Base-by-base conservation (phyloP, 1,139 yeast genomes). In the Blastobotrys capitulatus region DNA sequence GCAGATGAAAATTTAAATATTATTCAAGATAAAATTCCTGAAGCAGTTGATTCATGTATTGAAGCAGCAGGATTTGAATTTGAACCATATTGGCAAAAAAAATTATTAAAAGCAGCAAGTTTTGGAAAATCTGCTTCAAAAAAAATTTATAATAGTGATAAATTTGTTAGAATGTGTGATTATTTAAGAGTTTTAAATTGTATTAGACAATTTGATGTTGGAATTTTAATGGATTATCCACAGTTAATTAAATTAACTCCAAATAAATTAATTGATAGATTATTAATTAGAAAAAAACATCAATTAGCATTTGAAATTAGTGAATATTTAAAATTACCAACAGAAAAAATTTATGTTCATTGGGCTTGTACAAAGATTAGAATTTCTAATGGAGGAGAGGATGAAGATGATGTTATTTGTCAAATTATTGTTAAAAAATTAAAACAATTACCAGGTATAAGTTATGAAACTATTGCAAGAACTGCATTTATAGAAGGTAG, bases 401-500 rank as follows among this genome's bases (percentile, higher is more conserved):
- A n/a, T 5, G 78, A 77, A 39, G 72, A 76, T 2, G 97, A 92
- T 60, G 79, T 79, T 36, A 67, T 90, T 10, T 78, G 80, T 49
- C 65, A 72, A 29, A 60, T 70, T 0, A 72, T 92, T 4, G 65
- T 76, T 1, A 67, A 70, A 12, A 79, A 78, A 53, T 67, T 86
- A 16, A 54, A 54, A 12, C 54, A 57, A 9, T 61, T 68, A 9
- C 54, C 61, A 1, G 73, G 73, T 0, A 69, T 85, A 0, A 76
- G 94, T 0, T 82, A 82, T 60, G 80, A 80, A 10, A 72, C 76
- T 39, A 79, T 92, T 35, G 82, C 94, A 0, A 73, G 75, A 16
- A 74, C 79, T 25, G 96, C 97, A 0, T 81, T 77, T 59, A 83
- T 84, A 56, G 97, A 92, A 65, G 98, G 98, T 1, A 73, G 97